Evolutionary conservation across 1,284 basidiomycete genomes (phyloP), one percentile per base, ranked within the genome.

Genomic region (Entoloma clypeatum): DNA sequence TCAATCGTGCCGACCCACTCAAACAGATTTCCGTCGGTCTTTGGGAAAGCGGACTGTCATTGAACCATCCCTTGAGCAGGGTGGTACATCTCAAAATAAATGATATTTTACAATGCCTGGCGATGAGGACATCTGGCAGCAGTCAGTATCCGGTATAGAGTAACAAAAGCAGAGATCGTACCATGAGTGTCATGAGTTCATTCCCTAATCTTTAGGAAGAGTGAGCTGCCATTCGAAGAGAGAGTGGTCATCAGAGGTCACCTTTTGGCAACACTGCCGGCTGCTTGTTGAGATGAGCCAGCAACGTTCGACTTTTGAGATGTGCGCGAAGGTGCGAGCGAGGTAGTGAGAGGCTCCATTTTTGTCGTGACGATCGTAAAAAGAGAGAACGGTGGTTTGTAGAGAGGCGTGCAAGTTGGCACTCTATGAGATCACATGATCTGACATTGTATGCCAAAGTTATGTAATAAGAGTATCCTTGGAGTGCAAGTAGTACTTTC

Each of bases 1-100:
- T 88, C 85, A 57, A 90, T 86, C 24, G 86, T 89, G 13, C 87
- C 87, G 4, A 77, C 71, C 87, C 87, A 91, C 54, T 90, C 86
- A 52, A 86, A 87, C 4, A 91, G 69, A 57, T 86, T 88, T 10
- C 82, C 77, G 45, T 91, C 87, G 44, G 76, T 81, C 58, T 84
- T 88, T 1, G 88, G 86, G 57, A 90, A 91, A 14, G 87, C 87
- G 37, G 87, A 89, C 86, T 90, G 48, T 21, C 42, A 35, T 18
- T 23, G 22, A 29, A 41, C 3, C 50, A 27, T 37, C 18, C n/a
- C 13, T 6, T 36, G 19, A 17, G 26, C 18, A 39, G 36, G 13
- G 18, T n/a, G 21, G 26, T 36, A 41, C n/a, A n/a, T n/a, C n/a
- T n/a, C n/a, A 22, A 38, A 19, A 34, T 24, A 28, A 27, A 45